These are phyloP conservation scores for Botrytis byssoidea DNA, from an alignment of 2,329 filamentous ascomycete species.

Conservation along the genomic window DNA sequence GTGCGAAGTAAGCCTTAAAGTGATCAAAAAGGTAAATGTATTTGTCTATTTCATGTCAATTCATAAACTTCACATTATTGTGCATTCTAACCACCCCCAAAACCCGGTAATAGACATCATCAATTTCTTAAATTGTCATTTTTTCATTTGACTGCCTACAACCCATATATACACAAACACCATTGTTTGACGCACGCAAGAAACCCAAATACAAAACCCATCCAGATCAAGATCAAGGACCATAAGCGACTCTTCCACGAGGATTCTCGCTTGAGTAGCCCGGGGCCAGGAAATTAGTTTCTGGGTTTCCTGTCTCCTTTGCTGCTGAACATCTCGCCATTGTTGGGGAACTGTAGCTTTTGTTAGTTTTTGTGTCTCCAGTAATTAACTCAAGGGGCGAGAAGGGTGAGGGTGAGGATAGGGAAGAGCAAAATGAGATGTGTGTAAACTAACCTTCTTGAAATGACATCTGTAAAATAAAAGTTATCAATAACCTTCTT, in stretches of 20 bases:
- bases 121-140: slow-evolving; percentile 22
- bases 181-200: slow-evolving; percentile 27
- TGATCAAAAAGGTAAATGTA: not conserved
- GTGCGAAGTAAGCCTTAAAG: too few relatives aligned
- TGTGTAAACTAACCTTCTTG: slow-evolving; percentile 69
- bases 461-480: slow-evolving; percentile 97
- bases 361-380: slow-evolving; percentile 20
- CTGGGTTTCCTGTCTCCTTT: slow-evolving; percentile 76
- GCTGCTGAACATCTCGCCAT: slow-evolving; percentile 97
- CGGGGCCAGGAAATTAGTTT: slow-evolving; percentile 76
- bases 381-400: slow-evolving; percentile 1
- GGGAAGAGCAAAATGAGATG: too few relatives aligned
- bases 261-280: slow-evolving; percentile 47
- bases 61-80: not conserved
- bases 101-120: not conserved
- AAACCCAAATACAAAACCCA: slow-evolving; percentile 30
- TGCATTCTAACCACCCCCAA: not conserved
- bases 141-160: slow-evolving; percentile 34
- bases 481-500: slow-evolving; percentile 92
- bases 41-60: not conserved
- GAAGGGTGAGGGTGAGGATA: not conserved
- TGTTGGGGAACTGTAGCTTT: slow-evolving; percentile 72
- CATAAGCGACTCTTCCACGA: slow-evolving; percentile 38
- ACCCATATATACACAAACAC: slow-evolving; percentile 42
- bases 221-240: slow-evolving; percentile 33